Evolutionary conservation across 257 asterid genomes (phyloP), one percentile per base, ranked within the genome.

Genomic region (Capsicum pubescens): DNA sequence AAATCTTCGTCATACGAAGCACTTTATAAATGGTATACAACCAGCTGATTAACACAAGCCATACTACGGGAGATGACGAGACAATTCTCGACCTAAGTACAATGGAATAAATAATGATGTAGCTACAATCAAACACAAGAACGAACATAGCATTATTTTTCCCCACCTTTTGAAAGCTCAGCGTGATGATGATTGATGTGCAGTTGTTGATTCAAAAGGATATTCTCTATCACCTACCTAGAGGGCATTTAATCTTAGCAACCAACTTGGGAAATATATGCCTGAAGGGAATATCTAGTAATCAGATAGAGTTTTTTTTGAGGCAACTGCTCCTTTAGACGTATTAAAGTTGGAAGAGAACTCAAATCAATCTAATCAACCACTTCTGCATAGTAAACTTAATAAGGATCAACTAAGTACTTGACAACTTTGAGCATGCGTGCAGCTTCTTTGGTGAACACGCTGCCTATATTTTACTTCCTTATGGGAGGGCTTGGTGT

Each of bases 71-170:
- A 74, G 58, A 60, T 74, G 81, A 60, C 13, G 19, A 72, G 80
- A 48, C 19, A 50, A 74, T 74, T 50, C 81, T 21, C 4, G n/a
- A 74, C 46, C 81, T 48, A 74, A 8, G 61, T 74, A 74, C 58
- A 15, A 50, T 21, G 44, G 61, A 35, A 12, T 4, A 50, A 74
- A 50, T 21, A 74, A 21, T 48, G 42, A 21, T 50, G 81, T 21
- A 74, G 81, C 61, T 74, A 26, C 7, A 26, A 74, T 19, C 61
- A 50, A 74, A 74, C 61, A 74, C 42, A 74, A 72, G 46, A 68
- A 68, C 16, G 16, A 74, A 21, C 42, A 7, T 74, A 19, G 80
- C 58, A 50, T 6, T 12, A 74, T 48, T 12, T 74, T 50, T 50
- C 3, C 61, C 21, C 81, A 19, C 21, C 44, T 32, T 74, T 50